phyloP scores from a whole-genome alignment of 2,329 filamentous ascomycete species.

The Cytospora chrysosperma region DNA sequence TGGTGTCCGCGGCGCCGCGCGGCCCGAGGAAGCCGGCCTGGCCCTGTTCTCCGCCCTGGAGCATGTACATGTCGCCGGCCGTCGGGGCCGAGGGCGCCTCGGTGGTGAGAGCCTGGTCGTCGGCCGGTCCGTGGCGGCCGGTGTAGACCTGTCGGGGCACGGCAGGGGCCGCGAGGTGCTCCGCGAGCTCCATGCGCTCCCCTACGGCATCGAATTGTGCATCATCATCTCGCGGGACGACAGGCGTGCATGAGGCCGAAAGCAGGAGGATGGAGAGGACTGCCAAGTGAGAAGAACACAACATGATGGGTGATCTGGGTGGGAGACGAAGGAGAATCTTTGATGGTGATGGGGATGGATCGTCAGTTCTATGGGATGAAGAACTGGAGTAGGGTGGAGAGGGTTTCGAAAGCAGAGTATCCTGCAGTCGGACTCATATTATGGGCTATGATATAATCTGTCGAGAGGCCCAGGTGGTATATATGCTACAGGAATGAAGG shows the following conservation, averaged over 20 bases:
- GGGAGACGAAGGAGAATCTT: not conserved
- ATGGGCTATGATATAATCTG: not conserved
- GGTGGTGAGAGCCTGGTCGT: not conserved
- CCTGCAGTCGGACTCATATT: not conserved
- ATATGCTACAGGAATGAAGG: not conserved
- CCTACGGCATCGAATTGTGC: not conserved
- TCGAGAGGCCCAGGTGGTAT: not conserved
- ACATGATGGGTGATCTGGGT: not conserved
- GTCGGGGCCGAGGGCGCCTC: not conserved
- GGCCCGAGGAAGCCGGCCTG: not conserved
- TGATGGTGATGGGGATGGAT: not conserved
- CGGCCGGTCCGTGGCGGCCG: not conserved
- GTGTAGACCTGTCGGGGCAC: not conserved
- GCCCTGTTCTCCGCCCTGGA: no score
- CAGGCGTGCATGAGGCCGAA: not conserved
- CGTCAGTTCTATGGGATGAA: not conserved
- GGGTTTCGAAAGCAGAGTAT: not conserved
- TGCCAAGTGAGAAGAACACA: not conserved
- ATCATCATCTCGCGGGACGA: not conserved
- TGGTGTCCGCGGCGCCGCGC: not conserved
- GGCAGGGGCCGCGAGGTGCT: not conserved
- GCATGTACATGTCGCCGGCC: not conserved
- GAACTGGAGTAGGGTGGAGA: not conserved
- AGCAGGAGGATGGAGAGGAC: not conserved
- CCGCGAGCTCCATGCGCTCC: not conserved